A percentile compares a stretch with the other conserved stretches of the same genome.
These are phyloP conservation scores for Buddleja alternifolia DNA, from an alignment of 257 asterid species.

Conservation along the genomic window DNA sequence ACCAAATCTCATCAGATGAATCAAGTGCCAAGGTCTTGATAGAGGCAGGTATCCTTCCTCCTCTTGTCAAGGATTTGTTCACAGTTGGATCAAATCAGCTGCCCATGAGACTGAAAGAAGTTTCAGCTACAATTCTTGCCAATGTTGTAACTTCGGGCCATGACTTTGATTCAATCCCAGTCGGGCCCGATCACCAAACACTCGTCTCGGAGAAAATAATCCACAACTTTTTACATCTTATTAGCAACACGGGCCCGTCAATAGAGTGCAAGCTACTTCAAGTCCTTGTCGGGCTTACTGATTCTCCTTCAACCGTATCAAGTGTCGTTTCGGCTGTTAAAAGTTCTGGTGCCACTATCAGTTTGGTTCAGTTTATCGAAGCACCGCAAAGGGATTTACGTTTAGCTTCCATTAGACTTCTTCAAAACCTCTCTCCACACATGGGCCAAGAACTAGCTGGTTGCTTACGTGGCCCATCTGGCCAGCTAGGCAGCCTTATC, in stretches of 20 bases:
- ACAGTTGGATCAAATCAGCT: conserved; percentile 66
- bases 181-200: conserved; percentile 79
- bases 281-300: conserved; percentile 88
- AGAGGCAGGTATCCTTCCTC: conserved; percentile 93
- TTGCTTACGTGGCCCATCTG: conserved; percentile 72
- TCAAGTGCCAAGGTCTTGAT: conserved; percentile 77
- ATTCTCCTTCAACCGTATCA: conserved; percentile 58
- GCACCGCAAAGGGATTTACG: conserved; percentile 85
- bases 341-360: conserved; percentile 83
- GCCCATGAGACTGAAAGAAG: conserved; percentile 80
- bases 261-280: conserved; percentile 92
- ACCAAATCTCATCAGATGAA: conserved; percentile 85
- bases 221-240: conserved; percentile 79
- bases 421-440: conserved; percentile 77
- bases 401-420: conserved; percentile 78
- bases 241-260: conserved; percentile 94
- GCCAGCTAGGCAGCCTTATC: conserved; percentile 76
- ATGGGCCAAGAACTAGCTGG: conserved; percentile 84
- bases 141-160: conserved; percentile 79
- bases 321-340: conserved; percentile 77
- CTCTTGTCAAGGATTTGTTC: conserved; percentile 89
- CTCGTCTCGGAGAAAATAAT: conserved; percentile 82
- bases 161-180: conserved; percentile 67
- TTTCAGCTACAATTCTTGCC: conserved; percentile 89
- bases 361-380: conserved; percentile 93